These are phyloP conservation scores for Boletus pseudo-olivaceus DNA, from an alignment of 768 basidiomycete genomes.

Conservation along the genomic window DNA sequence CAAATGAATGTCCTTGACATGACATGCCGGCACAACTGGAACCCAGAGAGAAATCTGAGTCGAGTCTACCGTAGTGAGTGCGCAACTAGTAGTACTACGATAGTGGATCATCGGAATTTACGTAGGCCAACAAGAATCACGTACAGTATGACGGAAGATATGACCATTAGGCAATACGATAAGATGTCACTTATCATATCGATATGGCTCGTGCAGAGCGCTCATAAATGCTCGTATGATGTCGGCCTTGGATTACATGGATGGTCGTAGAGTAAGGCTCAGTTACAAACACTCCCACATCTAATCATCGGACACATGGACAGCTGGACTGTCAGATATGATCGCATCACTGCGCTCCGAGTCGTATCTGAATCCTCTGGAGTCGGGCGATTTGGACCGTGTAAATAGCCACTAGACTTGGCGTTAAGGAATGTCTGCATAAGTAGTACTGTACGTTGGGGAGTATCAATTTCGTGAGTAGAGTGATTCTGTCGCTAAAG, in stretches of 20 bases:
- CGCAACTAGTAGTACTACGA: not conserved
- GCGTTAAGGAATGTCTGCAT: not conserved
- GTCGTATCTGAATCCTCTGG: too few relatives aligned
- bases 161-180: not conserved
- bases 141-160: not conserved
- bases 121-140: not conserved
- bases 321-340: too few relatives aligned
- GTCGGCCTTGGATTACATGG: too few relatives aligned
- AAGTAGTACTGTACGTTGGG: too few relatives aligned
- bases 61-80: not conserved
- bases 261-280: too few relatives aligned
- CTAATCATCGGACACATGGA: too few relatives aligned
- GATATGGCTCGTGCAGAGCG: too few relatives aligned
- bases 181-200: not conserved
- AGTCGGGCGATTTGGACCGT: not conserved
- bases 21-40: not conserved
- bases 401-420: not conserved
- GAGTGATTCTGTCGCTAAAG: too few relatives aligned
- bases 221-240: too few relatives aligned
- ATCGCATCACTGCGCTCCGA: not conserved
- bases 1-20: not conserved
- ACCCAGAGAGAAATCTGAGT: not conserved
- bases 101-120: not conserved
- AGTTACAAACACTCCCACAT: too few relatives aligned
- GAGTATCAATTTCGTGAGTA: too few relatives aligned